Conservation (phyloP, 2,329 filamentous ascomycete genomes). For the Juglanconis oblonga region DNA sequence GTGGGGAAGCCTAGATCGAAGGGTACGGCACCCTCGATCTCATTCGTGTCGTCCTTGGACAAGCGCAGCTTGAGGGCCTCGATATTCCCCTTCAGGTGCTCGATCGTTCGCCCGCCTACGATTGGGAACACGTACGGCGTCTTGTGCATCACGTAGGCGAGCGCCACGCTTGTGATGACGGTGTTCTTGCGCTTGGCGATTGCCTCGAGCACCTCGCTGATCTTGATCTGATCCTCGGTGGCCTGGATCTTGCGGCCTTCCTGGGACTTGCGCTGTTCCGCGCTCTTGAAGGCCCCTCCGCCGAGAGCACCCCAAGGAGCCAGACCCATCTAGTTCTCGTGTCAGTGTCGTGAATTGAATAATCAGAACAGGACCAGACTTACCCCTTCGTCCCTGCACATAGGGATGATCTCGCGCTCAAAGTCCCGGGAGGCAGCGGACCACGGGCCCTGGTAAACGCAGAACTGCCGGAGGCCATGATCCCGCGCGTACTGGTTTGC, state of each 20-base stretch:
- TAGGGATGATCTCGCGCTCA: slow-evolving; percentile 65
- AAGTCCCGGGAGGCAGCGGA: slow-evolving; percentile 38
- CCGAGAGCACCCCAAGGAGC: slow-evolving; percentile 53
- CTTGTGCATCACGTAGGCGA: slow-evolving; percentile 74
- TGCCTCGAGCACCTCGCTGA: slow-evolving; percentile 44
- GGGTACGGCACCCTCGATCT: slow-evolving; percentile 59
- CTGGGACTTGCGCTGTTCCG: slow-evolving; percentile 26
- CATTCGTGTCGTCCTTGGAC: slow-evolving; percentile 58
- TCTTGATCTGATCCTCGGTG: slow-evolving; percentile 50
- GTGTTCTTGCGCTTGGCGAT: slow-evolving; percentile 45
- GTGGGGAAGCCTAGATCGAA: slow-evolving; percentile 68
- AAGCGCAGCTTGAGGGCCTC: slow-evolving; percentile 61
- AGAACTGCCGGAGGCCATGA: slow-evolving; percentile 35
- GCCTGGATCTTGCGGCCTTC: slow-evolving; percentile 38
- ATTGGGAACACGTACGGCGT: slow-evolving; percentile 71
- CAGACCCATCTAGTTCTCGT: slow-evolving; percentile 36
- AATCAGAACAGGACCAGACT: not conserved
- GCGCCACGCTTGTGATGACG: slow-evolving; percentile 49
- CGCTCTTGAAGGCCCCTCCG: slow-evolving; percentile 33
- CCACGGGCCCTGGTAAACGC: slow-evolving; percentile 40
- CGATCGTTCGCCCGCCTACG: slow-evolving; percentile 65
- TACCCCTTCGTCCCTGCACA: slow-evolving; percentile 55
- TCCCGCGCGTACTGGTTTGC: slow-evolving; percentile 37
- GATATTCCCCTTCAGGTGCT: slow-evolving; percentile 69
- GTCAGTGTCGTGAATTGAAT: not conserved